Evolutionary conservation across 1,284 basidiomycete genomes (phyloP).

Genomic region (Ustanciosporium gigantosporum): DNA sequence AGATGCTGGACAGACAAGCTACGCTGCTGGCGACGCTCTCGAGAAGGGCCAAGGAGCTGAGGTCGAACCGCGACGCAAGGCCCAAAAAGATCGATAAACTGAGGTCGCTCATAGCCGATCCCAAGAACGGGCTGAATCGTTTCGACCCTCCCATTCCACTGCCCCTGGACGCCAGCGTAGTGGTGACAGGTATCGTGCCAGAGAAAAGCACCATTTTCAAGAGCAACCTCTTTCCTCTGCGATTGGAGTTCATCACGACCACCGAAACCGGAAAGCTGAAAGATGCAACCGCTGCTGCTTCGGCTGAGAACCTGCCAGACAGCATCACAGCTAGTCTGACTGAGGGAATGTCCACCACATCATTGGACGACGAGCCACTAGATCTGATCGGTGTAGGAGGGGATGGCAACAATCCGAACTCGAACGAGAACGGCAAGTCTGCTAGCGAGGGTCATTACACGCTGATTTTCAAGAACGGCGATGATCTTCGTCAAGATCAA

Average conservation of each 20-base stretch:
- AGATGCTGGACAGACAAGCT: slow-evolving; percentile 66
- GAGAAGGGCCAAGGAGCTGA: slow-evolving; percentile 80
- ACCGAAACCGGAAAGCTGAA: background rate
- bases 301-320: slow-evolving; percentile 4
- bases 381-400: background rate
- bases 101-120: slow-evolving; percentile 77
- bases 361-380: slow-evolving; percentile 4
- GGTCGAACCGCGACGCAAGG: slow-evolving; percentile 85
- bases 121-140: slow-evolving; percentile 70
- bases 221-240: slow-evolving; percentile 88
- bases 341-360: slow-evolving; percentile 7
- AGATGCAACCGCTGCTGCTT: background rate
- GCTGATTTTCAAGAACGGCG: slow-evolving; percentile 97
- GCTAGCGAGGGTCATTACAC: slow-evolving; percentile 67
- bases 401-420: background rate
- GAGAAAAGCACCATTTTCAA: slow-evolving; percentile 97
- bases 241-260: slow-evolving; percentile 74
- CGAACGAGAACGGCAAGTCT: slow-evolving; percentile 5
- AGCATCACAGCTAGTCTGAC: slow-evolving; percentile 29
- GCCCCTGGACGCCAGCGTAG: slow-evolving; percentile 82
- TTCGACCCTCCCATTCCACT: slow-evolving; percentile 63
- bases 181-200: slow-evolving; percentile 79
- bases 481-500: slow-evolving; percentile 97
- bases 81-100: slow-evolving; percentile 98
- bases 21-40: slow-evolving; percentile 77